Conservation (phyloP, 2,329 filamentous ascomycete genomes). For the Aspergillus sp. region DNA sequence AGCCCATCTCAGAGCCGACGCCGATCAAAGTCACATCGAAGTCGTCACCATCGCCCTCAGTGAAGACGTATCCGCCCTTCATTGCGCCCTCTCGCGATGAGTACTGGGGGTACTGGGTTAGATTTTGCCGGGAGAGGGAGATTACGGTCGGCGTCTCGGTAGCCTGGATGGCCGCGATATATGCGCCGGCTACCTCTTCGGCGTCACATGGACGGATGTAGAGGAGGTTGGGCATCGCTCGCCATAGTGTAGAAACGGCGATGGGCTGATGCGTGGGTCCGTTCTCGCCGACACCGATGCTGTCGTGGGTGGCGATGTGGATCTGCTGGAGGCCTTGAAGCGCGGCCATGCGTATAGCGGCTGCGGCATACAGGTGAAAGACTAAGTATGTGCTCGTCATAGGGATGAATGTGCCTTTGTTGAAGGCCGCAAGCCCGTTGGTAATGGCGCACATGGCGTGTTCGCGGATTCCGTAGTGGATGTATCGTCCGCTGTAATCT, state of each 20-base stretch:
- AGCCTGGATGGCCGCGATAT: slow-evolving; percentile 7
- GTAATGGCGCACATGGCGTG: slow-evolving; percentile 14
- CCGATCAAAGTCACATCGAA: slow-evolving; percentile 48
- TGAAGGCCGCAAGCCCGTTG: slow-evolving; percentile 17
- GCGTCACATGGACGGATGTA: slow-evolving; percentile 11
- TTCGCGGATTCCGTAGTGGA: slow-evolving; percentile 13
- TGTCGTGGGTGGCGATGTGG: slow-evolving; percentile 17
- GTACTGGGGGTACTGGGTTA: slow-evolving; percentile 30
- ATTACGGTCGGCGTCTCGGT: slow-evolving; percentile 9
- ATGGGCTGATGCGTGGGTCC: slow-evolving; percentile 17
- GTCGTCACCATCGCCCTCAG: slow-evolving; percentile 28
- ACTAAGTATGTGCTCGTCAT: slow-evolving; percentile 12
- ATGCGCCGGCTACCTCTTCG: slow-evolving; percentile 12
- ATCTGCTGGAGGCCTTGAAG: slow-evolving; percentile 11
- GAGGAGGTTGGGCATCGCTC: slow-evolving; percentile 15
- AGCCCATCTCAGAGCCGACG: slow-evolving; percentile 49
- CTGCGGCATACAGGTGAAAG: slow-evolving; percentile 13
- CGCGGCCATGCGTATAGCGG: slow-evolving; percentile 12
- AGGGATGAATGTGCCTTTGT: slow-evolving; percentile 13
- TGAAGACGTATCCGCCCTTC: slow-evolving; percentile 43
- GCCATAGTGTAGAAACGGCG: slow-evolving; percentile 6
- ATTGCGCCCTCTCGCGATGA: slow-evolving; percentile 37
- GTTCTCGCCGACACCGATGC: slow-evolving; percentile 14
- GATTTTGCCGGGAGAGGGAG: slow-evolving; percentile 8
- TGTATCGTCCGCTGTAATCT: slow-evolving; percentile 10